Conservation (phyloP, 2,329 filamentous ascomycete genomes). For the Paraconiothyrium sp. region DNA sequence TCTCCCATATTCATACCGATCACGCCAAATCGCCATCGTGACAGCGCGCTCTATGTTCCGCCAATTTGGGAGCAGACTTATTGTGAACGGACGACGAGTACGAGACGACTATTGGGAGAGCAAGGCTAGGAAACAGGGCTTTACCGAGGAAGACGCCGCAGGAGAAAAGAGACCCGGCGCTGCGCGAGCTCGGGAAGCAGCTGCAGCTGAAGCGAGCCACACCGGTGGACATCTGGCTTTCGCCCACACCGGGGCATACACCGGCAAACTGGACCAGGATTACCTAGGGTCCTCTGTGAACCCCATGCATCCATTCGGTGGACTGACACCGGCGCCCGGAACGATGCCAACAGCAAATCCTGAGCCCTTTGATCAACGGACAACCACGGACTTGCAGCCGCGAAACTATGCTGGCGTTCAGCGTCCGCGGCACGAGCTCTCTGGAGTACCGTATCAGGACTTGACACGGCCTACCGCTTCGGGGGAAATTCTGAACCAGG, state of each 20-base stretch:
- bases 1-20: conserved; percentile 94
- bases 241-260: conserved; percentile 39
- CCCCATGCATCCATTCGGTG: conserved; percentile 56
- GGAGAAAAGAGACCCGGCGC: conserved; percentile 96
- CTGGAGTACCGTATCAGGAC: conserved; percentile 84
- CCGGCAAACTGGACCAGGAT: conserved; percentile 44
- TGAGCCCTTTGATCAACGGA: conserved; percentile 75
- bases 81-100: conserved; percentile 87
- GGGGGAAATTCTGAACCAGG: conserved; percentile 83
- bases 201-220: conserved; percentile 69
- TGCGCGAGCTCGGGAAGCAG: conserved; percentile 85
- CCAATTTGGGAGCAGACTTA: conserved; percentile 94
- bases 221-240: conserved; percentile 60
- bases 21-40: conserved; percentile 97
- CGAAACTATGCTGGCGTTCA: conserved; percentile 86
- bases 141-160: conserved; percentile 94
- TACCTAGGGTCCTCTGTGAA: conserved; percentile 43
- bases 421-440: conserved; percentile 87
- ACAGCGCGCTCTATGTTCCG: conserved; percentile 98
- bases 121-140: conserved; percentile 96
- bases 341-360: conserved; percentile 75
- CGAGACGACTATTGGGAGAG: conserved; percentile 99
- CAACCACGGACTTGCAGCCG: conserved; percentile 78
- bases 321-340: conserved; percentile 72
- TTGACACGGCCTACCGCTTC: conserved; percentile 79